A percentile compares a stretch with the other conserved stretches of the same genome.
phyloP scores from a whole-genome alignment of 192 early-diverging fungal genomes.

The Jimgerdemannia flammicorona region DNA sequence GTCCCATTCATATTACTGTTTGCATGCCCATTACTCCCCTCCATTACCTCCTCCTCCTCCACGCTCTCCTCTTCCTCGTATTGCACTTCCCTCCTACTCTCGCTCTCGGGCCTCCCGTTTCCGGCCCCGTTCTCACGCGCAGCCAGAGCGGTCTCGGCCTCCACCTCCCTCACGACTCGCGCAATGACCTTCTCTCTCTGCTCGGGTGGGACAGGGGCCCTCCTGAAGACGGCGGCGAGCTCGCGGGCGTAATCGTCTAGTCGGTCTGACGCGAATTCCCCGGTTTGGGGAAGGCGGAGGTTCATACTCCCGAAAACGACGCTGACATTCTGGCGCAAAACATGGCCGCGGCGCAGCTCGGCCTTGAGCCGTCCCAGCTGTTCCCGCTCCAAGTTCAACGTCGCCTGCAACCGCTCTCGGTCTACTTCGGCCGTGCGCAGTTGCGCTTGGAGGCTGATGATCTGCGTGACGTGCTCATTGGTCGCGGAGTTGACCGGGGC shows the following conservation, averaged over 20 bases:
- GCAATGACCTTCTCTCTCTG: not conserved
- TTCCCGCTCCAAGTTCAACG: not conserved
- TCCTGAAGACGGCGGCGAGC: not conserved
- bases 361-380: not conserved
- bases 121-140: no score
- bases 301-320: not conserved
- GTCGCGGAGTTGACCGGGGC: no score
- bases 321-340: not conserved
- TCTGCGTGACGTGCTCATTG: no score
- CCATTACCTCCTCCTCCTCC: no score
- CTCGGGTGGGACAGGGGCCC: not conserved
- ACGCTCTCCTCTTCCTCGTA: no score
- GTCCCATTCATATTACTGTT: no score
- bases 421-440: no score
- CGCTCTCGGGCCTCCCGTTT: no score
- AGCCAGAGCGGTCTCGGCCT: not conserved
- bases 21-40: no score
- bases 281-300: not conserved
- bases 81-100: no score
- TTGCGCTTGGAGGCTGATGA: no score
- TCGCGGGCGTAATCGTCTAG: not conserved
- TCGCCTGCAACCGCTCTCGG: not conserved
- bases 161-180: not conserved
- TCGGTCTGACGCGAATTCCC: not conserved
- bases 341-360: not conserved